A percentile compares a stretch with the other conserved stretches of the same genome.
These are phyloP conservation scores for Podila verticillata DNA, from an alignment of 192 early-diverging fungal species.

Conservation along the genomic window DNA sequence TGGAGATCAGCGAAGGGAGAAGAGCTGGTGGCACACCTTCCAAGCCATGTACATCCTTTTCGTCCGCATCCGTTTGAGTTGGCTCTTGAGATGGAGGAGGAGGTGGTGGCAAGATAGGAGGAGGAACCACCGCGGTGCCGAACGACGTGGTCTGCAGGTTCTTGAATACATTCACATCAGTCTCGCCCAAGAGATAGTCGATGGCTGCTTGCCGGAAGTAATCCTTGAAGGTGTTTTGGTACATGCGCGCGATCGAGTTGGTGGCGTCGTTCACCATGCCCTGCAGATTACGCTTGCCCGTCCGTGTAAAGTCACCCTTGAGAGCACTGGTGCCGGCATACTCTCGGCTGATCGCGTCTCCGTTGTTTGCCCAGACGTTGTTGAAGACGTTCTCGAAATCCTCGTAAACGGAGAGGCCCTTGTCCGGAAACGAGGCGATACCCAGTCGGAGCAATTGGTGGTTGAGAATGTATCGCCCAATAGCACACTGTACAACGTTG, in stretches of 20 bases:
- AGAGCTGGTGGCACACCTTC: background rate
- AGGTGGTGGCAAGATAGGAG: slow-evolving; percentile 23
- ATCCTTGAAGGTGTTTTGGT: slow-evolving; percentile 79
- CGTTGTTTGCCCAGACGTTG: slow-evolving; percentile 84
- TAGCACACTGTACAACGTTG: slow-evolving; percentile 83
- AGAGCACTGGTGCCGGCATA: slow-evolving; percentile 83
- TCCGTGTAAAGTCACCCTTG: slow-evolving; percentile 82
- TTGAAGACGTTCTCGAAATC: slow-evolving; percentile 75
- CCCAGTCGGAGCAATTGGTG: slow-evolving; percentile 75
- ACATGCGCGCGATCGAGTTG: slow-evolving; percentile 78
- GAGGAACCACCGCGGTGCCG: slow-evolving; percentile 35
- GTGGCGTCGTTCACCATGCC: slow-evolving; percentile 81
- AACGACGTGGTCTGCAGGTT: slow-evolving; percentile 47
- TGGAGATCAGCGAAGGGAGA: slow-evolving; percentile 14
- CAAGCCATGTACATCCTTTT: background rate
- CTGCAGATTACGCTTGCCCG: slow-evolving; percentile 77
- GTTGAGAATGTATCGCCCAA: slow-evolving; percentile 71
- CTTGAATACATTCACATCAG: slow-evolving; percentile 41
- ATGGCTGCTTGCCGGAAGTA: slow-evolving; percentile 73
- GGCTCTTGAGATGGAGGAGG: background rate
- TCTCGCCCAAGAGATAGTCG: slow-evolving; percentile 61
- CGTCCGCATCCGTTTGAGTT: background rate
- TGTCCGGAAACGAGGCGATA: slow-evolving; percentile 70
- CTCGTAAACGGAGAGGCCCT: slow-evolving; percentile 68
- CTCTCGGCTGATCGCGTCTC: slow-evolving; percentile 79